phyloP scores from a whole-genome alignment of 352 stramenopile genomes.

The Globisporangium spiculum region DNA sequence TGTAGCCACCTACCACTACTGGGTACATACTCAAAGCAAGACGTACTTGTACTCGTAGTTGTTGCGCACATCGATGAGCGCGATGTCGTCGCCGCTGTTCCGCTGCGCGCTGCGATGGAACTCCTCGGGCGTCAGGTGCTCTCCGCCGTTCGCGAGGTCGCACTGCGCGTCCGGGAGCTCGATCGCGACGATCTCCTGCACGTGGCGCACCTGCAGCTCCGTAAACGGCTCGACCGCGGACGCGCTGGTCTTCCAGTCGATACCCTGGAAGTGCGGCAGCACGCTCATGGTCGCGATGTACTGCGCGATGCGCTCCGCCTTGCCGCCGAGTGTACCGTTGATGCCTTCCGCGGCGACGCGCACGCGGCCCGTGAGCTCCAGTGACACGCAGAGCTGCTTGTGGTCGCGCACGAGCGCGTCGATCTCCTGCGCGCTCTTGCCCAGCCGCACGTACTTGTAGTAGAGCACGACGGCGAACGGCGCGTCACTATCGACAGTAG shows the following conservation, averaged over 20 bases:
- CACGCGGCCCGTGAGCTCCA: conserved; percentile 68
- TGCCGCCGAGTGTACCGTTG: conserved; percentile 80
- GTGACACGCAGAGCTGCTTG: conserved; percentile 40
- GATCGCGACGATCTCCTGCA: conserved; percentile 75
- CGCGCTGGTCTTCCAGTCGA: conserved; percentile 86
- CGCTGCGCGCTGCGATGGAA: conserved; percentile 46
- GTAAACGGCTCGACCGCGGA: conserved; percentile 49
- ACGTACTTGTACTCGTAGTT: conserved; percentile 78
- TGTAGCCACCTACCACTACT: neutral
- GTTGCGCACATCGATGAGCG: conserved; percentile 76
- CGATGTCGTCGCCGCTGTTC: conserved; percentile 23
- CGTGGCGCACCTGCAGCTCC: conserved; percentile 65
- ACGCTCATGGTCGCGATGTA: conserved; percentile 66
- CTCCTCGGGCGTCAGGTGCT: conserved; percentile 57
- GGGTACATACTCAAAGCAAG: neutral
- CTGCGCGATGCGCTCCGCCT: conserved; percentile 32
- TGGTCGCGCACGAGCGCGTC: conserved; percentile 37
- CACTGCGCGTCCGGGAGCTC: conserved; percentile 56
- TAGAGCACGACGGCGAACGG: conserved; percentile 71
- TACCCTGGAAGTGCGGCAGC: conserved; percentile 24
- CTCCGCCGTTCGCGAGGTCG: conserved; percentile 39
- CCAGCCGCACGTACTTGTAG: conserved; percentile 83
- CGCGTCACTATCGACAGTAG: neutral
- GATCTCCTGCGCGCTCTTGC: conserved; percentile 37
- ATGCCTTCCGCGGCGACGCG: conserved; percentile 81